Conservation (phyloP, 257 asterid genomes). For the Henckelia pumila region DNA sequence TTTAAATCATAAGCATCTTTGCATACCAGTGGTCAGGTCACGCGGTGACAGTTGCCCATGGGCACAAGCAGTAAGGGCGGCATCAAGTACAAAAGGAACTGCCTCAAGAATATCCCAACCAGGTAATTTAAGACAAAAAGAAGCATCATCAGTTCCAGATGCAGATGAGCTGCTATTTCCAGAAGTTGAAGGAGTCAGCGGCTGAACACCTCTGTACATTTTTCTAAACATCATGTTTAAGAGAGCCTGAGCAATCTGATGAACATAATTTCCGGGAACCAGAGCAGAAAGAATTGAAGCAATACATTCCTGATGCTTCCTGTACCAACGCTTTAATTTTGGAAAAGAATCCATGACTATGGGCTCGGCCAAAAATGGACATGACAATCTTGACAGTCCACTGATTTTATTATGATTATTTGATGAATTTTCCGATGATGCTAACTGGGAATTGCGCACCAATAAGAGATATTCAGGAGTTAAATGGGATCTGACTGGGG, state of each 20-base stretch:
- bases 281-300: slow-evolving; percentile 81
- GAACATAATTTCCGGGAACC: slow-evolving; percentile 86
- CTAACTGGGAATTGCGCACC: slow-evolving; percentile 68
- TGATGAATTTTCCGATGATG: slow-evolving; percentile 46
- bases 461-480: slow-evolving; percentile 85
- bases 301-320: slow-evolving; percentile 88
- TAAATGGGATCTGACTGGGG: slow-evolving; percentile 68
- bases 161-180: slow-evolving; percentile 73
- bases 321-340: slow-evolving; percentile 81
- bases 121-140: slow-evolving; percentile 70
- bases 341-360: slow-evolving; percentile 83
- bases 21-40: slow-evolving; percentile 88
- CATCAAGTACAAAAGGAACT: slow-evolving; percentile 93
- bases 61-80: slow-evolving; percentile 91
- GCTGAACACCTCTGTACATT: slow-evolving; percentile 57
- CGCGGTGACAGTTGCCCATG: slow-evolving; percentile 93
- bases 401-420: slow-evolving; percentile 47
- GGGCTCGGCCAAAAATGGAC: slow-evolving; percentile 57
- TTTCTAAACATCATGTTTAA: slow-evolving; percentile 82
- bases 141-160: slow-evolving; percentile 62
- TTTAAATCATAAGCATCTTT: slow-evolving; percentile 3
- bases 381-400: slow-evolving; percentile 51
- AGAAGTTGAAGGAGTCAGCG: slow-evolving; percentile 60
- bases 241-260: slow-evolving; percentile 82
- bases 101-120: slow-evolving; percentile 99